A percentile compares a stretch with the other conserved stretches of the same genome.
phyloP scores from a whole-genome alignment of 768 basidiomycete genomes.

The Pleurotus tuoliensis region DNA sequence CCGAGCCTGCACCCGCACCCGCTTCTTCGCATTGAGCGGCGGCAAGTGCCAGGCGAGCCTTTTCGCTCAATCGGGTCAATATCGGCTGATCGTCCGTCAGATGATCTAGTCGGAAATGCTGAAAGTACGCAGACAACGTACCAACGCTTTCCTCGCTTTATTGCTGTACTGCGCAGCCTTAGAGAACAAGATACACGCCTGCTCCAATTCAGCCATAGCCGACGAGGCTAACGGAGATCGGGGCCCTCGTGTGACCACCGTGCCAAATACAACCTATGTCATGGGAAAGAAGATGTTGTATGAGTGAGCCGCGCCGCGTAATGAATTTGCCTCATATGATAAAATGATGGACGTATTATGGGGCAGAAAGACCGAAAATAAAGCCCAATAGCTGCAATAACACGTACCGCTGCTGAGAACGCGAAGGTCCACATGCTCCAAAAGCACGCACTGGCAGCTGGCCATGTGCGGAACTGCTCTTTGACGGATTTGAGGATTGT shows the following conservation, averaged over 20 bases:
- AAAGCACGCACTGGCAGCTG: slow-evolving; percentile 47
- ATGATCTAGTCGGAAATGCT: neutral
- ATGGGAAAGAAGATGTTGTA: neutral
- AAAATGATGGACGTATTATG: neutral
- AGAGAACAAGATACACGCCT: slow-evolving; percentile 61
- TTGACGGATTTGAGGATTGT: slow-evolving; percentile 50
- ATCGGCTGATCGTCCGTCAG: slow-evolving; percentile 41
- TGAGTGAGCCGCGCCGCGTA: neutral
- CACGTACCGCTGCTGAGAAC: slow-evolving; percentile 48
- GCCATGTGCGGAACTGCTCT: slow-evolving; percentile 44
- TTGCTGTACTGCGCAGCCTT: slow-evolving; percentile 56
- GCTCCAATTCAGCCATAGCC: slow-evolving; percentile 68
- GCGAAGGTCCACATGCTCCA: slow-evolving; percentile 64
- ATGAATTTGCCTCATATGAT: neutral
- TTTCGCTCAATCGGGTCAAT: slow-evolving; percentile 56
- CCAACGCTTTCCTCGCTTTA: slow-evolving; percentile 63
- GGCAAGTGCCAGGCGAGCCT: slow-evolving; percentile 56
- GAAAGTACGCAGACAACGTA: slow-evolving; percentile 24
- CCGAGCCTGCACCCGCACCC: slow-evolving; percentile 13
- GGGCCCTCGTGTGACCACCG: slow-evolving; percentile 73
- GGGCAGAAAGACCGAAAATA: neutral
- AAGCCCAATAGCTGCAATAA: neutral
- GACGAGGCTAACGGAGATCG: slow-evolving; percentile 60
- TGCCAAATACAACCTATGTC: slow-evolving; percentile 68
- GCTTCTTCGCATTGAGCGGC: slow-evolving; percentile 35